Evolutionary conservation across 176 grass and related monocot species (phyloP).

Genomic region (Oryza brachyantha): DNA sequence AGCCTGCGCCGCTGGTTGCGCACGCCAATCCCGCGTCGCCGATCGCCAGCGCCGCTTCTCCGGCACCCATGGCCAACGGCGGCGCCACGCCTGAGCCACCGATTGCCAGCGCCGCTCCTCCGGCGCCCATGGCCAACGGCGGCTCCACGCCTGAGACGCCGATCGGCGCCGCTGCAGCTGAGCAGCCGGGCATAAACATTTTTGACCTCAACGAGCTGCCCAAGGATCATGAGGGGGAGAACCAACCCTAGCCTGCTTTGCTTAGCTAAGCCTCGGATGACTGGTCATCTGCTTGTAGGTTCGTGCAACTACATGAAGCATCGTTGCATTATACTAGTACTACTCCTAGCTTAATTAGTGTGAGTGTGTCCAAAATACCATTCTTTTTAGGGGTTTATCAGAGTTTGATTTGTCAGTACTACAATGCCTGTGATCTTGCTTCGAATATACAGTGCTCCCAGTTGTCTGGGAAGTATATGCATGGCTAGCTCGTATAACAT

Average conservation of each 20-base stretch:
- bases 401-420: background rate
- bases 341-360: background rate
- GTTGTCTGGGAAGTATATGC: background rate
- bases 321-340: background rate
- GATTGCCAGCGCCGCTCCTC: too few relatives aligned
- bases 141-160: background rate
- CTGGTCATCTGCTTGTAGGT: constrained; percentile 9
- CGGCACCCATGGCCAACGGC: too few relatives aligned
- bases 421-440: background rate
- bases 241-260: constrained; percentile 18
- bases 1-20: too few relatives aligned
- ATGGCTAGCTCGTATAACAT: background rate
- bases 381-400: background rate
- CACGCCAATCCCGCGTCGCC: too few relatives aligned
- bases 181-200: background rate
- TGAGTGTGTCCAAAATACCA: background rate
- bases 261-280: background rate
- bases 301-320: constrained; percentile 3
- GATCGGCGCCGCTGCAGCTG: too few relatives aligned
- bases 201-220: constrained; percentile 46
- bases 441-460: background rate
- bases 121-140: too few relatives aligned
- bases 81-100: too few relatives aligned
- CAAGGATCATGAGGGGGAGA: background rate
- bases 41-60: too few relatives aligned